Base-by-base conservation (phyloP, 2,329 filamentous ascomycete species). In the Oidium heveae region DNA sequence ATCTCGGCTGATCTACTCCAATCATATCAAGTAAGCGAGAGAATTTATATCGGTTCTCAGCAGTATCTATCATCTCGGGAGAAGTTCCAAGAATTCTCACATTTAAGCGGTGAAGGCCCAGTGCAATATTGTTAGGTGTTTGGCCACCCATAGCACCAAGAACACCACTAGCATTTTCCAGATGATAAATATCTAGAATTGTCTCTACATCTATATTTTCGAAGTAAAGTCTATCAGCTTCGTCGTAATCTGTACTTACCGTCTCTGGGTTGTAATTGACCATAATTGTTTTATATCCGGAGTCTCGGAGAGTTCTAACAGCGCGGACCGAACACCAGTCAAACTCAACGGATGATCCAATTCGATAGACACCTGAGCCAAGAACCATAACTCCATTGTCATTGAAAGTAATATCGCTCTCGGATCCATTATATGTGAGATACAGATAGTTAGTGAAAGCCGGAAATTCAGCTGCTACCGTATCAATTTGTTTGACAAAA, bases 11-110 rank as follows among this genome's bases (percentile, higher is more conserved):
- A 66, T 98, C 91, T 34, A 98, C 91, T 28, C 76, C 82, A 61
- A 96, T 94, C 61, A 84, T 78, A 68, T 98, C 91, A 60, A 96
- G 75, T 86, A 96, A 94, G 64, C 91, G 86, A 46, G 87, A 94
- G 73, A 96, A 96, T 73, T 96, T 96, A 76, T 93, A 96, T 56
- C 91, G 76, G 68, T 98, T 96, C 72, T 98, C 91, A 1, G 91
- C 91, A 37, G 78, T 86, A 67, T 98, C 91, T 64, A 98, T 96
- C 89, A 96, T 96, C 68, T 98, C 91, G 10, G 91, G 91, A 0
- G 89, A 95, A 1, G 91, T 98, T 61, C 91, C 91, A 4, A 96
- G 74, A 37, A 96, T 81, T 71, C 89, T 93, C 65, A 94, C 85
- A 58, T 93, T 91, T 52, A 87, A 76, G 59, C 89, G 83, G 67